Base-by-base conservation (phyloP, 208 protist species). In the Acanthamoeba healyi region DNA sequence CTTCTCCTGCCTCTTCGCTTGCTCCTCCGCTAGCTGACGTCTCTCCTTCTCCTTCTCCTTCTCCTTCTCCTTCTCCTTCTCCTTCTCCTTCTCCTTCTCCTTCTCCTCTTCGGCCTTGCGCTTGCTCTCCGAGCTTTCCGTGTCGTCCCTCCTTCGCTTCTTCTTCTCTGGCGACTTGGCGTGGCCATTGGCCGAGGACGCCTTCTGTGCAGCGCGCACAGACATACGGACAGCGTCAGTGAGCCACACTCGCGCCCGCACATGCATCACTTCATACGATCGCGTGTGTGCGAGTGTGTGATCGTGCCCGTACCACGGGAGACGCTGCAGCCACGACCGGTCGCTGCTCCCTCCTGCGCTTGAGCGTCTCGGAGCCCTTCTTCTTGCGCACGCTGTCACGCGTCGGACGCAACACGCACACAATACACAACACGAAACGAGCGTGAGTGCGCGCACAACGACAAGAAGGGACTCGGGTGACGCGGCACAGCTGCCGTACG, bases 1-100 rank as follows among this genome's bases (percentile, higher is more conserved):
- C 26, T 49, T 81, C 32, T 36, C 70, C 40, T 49, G 40, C 32
- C 10, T n/a, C 40, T 24, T 81, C 34, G 40, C 70, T 2, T 26
- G 7, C 70, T 1, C 19, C 40, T 4, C 19, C 24, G 56, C 97
- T 4, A 97, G 96, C 29, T 94, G 90, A 51, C 24, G 95, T 49
- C 10, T 5, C 14, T 81, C 26, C 24, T 5, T n/a, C 67, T 77
- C 17, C 3, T 77, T n/a, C 38, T 44, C 38, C 24, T 29, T 54
- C 77, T 58, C 36, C 12, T 58, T 12, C 32, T 54, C 24, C 26
- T 49, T 81, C 32, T 36, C 70, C 40, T 49, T 81, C 32, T 36
- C 14, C 40, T 24, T 81, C 34, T 81, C 70, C 4, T 26, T 24
- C 70, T 1, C 19, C 40, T 4, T 38, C 24, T 77, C 67, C 2